Conservation (phyloP, 2,329 filamentous ascomycete species). For the Clonostachys rosea region DNA sequence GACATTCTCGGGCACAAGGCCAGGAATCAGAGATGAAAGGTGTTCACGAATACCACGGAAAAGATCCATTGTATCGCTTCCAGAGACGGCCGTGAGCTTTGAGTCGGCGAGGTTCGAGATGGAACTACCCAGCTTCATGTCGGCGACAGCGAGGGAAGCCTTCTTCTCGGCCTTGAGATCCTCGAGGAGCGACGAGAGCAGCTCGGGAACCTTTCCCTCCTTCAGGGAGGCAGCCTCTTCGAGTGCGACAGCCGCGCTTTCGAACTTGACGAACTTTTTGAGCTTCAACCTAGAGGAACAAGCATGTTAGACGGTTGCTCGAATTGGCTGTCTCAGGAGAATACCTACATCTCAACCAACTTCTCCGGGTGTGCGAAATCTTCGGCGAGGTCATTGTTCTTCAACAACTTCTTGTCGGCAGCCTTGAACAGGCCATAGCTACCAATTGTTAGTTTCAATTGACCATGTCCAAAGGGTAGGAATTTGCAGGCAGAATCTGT, state of each 20-base stretch:
- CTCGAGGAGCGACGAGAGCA: conserved; percentile 77
- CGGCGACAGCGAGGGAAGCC: conserved; percentile 86
- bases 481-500: not conserved
- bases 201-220: conserved; percentile 91
- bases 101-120: conserved; percentile 90
- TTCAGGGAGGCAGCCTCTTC: conserved; percentile 86
- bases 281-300: conserved; percentile 67
- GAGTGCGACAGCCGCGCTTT: conserved; percentile 84
- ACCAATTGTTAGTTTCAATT: conserved; percentile 19
- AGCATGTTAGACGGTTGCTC: conserved; percentile 6
- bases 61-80: conserved; percentile 60
- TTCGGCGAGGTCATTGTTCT: conserved; percentile 73
- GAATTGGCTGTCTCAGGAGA: not conserved
- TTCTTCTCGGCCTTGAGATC: conserved; percentile 97
- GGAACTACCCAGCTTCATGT: conserved; percentile 85
- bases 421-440: conserved; percentile 98
- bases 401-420: conserved; percentile 96
- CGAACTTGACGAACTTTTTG: conserved; percentile 97
- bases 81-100: conserved; percentile 77
- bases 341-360: conserved; percentile 75
- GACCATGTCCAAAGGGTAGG: not conserved
- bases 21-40: conserved; percentile 84
- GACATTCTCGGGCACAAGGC: conserved; percentile 78
- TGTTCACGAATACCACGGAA: conserved; percentile 94
- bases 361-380: conserved; percentile 78